Conservation (phyloP, 306 rosid genomes). For the Vachellia collinsii region DNA sequence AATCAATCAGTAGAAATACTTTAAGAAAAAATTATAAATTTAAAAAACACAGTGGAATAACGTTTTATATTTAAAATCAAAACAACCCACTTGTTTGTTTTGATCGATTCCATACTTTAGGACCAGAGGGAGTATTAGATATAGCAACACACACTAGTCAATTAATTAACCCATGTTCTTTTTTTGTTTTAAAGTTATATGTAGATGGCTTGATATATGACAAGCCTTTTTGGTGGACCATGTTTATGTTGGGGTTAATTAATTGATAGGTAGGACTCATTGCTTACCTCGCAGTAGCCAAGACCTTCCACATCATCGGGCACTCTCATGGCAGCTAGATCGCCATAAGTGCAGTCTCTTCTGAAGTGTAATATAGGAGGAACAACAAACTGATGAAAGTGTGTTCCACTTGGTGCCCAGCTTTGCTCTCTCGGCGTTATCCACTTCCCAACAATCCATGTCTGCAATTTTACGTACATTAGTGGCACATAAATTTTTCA, state of each 20-base stretch:
- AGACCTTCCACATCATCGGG: slow-evolving; percentile 80
- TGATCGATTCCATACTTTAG: too few relatives aligned
- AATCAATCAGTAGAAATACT: too few relatives aligned
- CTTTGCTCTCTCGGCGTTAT: slow-evolving; percentile 82
- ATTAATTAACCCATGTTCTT: too few relatives aligned
- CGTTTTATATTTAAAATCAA: too few relatives aligned
- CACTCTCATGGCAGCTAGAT: slow-evolving; percentile 88
- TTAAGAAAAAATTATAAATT: too few relatives aligned
- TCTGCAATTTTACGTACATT: slow-evolving; percentile 39
- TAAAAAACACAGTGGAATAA: too few relatives aligned
- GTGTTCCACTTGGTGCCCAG: slow-evolving; percentile 85
- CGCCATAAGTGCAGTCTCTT: slow-evolving; percentile 89
- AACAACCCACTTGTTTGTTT: neutral
- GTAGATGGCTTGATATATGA: too few relatives aligned
- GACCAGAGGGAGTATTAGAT: too few relatives aligned
- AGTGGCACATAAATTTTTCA: neutral
- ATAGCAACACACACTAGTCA: too few relatives aligned
- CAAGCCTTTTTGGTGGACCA: neutral
- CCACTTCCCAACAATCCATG: slow-evolving; percentile 99
- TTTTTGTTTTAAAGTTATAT: too few relatives aligned
- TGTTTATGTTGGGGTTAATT: neutral
- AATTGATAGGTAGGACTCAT: neutral
- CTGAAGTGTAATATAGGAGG: slow-evolving; percentile 78
- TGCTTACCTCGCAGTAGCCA: slow-evolving; percentile 75
- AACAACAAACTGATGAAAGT: slow-evolving; percentile 90